phyloP scores from a whole-genome alignment of 2,329 filamentous ascomycete genomes.

The Coniochaeta sp. region DNA sequence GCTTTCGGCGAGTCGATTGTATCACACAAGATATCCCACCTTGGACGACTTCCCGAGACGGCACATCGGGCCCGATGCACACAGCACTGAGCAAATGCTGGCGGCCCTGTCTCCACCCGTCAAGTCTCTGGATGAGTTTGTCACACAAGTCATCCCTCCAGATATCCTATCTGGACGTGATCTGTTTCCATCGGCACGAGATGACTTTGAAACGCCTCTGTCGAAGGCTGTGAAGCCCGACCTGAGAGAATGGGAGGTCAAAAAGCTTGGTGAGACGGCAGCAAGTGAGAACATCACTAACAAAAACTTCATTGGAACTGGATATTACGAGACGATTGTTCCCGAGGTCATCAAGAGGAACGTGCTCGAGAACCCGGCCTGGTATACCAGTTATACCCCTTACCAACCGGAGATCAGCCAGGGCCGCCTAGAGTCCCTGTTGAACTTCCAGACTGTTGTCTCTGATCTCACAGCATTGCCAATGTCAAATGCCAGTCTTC shows the following conservation, averaged over 20 bases:
- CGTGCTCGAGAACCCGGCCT: slow-evolving; percentile 84
- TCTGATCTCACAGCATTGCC: slow-evolving; percentile 79
- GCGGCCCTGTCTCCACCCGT: slow-evolving; percentile 67
- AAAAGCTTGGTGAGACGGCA: slow-evolving; percentile 29
- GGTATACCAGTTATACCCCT: slow-evolving; percentile 97
- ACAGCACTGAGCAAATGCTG: slow-evolving; percentile 70
- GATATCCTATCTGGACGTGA: slow-evolving; percentile 65
- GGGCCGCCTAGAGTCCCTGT: slow-evolving; percentile 79
- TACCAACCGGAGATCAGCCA: slow-evolving; percentile 98
- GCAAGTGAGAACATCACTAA: slow-evolving; percentile 29
- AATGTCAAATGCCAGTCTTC: slow-evolving; percentile 82
- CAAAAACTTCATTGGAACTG: slow-evolving; percentile 73
- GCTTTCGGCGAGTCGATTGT: slow-evolving; percentile 8
- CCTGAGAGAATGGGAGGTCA: slow-evolving; percentile 52
- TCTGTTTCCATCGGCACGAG: slow-evolving; percentile 45
- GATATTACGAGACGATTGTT: slow-evolving; percentile 81
- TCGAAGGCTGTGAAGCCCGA: slow-evolving; percentile 27
- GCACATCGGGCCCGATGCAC: slow-evolving; percentile 76
- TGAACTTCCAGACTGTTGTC: slow-evolving; percentile 95
- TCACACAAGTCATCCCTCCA: slow-evolving; percentile 73
- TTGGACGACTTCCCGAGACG: slow-evolving; percentile 67
- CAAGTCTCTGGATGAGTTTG: slow-evolving; percentile 70
- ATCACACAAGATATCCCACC: slow-evolving; percentile 13
- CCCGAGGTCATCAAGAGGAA: slow-evolving; percentile 91
- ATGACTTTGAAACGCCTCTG: slow-evolving; percentile 28